Base-by-base conservation (phyloP, 2,329 filamentous ascomycete genomes). In the Endothia cerciana region DNA sequence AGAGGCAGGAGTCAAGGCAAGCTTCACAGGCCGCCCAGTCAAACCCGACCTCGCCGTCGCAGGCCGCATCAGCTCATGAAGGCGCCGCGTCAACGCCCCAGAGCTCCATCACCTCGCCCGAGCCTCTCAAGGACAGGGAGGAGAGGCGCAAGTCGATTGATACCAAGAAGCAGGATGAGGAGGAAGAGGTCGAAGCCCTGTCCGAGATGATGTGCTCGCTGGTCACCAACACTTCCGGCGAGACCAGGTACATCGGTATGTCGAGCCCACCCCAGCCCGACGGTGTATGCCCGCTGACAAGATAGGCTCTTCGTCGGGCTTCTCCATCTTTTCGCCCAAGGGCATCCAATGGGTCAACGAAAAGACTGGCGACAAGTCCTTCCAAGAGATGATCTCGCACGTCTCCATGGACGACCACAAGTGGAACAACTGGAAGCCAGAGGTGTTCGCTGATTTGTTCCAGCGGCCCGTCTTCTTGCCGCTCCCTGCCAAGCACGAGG, bases 121-220 rank as follows among this genome's bases (percentile, higher is more conserved):
- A 80, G 69, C 80, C 78, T 17, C 74, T 70, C 53, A 82, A 74
- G 71, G 80, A 72, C 2, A 75, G 72, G 19, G 73, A 75, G 2
- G 53, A 65, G 36, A 70, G 74, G 62, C 64, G 76, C 62, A 75
- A 74, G 60, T 83, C 82, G 2, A 76, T 79, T 17, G 66, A 68
- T n/a, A 56, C n/a, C 28, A 43, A 55, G 60, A 66, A 77, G 10
- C 76, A 76, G 13, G 76, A 78, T 56, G 84, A 82, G 62, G 85
- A 88, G 71, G 84, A 90, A 70, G 91, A 97, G 72, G 91, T 97
- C 1, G 94, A 96, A 76, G 89, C 89, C 1, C 79, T 99, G 65
- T 97, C 94, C 0, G 95, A 99, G 79, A 95, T 97, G 91, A 98
- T 99, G 95, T 98, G 94, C 78, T 97, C 94, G 2, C 81, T 99